phyloP scores from a whole-genome alignment of 225 moss, liverwort and hornwort species.

The Climacium dendroides region DNA sequence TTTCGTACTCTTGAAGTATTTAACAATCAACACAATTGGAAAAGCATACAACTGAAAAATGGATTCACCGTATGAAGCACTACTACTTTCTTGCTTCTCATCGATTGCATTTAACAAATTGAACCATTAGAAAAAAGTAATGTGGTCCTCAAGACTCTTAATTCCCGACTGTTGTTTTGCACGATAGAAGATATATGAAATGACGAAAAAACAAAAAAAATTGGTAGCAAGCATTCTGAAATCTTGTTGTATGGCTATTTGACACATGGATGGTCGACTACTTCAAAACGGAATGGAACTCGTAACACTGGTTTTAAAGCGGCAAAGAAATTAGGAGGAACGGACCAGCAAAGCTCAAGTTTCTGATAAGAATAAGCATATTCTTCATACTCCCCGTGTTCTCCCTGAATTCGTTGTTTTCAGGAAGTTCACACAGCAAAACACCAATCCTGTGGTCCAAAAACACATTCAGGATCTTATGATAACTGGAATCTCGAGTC shows the following conservation, averaged over 20 bases:
- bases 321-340: neutral
- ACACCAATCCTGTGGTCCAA: neutral
- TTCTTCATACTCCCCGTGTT: neutral
- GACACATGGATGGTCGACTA: neutral
- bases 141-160: no score
- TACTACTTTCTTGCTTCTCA: neutral
- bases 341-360: constrained; percentile 18
- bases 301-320: neutral
- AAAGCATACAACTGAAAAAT: neutral
- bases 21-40: neutral
- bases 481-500: neutral
- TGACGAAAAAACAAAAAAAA: no score
- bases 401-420: neutral
- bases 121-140: neutral
- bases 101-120: neutral
- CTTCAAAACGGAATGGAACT: neutral
- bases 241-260: neutral
- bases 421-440: neutral
- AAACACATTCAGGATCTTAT: neutral
- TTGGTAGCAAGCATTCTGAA: no score
- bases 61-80: neutral
- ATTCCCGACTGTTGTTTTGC: no score
- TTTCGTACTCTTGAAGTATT: neutral
- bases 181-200: no score
- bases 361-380: constrained; percentile 5